A percentile compares a stretch with the other conserved stretches of the same genome.
phyloP scores from a whole-genome alignment of 441 rosid genomes.

The Syzygium syzygioides region DNA sequence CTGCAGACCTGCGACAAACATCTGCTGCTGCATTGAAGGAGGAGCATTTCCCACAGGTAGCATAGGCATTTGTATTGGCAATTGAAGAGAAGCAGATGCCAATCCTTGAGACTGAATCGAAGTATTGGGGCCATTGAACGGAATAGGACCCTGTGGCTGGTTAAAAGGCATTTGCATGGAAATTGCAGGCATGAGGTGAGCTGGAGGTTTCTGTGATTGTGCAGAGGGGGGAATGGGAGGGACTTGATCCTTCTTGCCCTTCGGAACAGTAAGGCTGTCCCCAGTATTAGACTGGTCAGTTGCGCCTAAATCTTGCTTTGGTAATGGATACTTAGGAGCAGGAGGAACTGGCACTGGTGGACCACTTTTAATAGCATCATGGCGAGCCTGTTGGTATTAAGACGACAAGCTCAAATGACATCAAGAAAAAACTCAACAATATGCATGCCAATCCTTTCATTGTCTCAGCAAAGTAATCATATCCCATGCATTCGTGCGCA shows the following conservation, averaged over 20 bases:
- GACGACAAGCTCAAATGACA: constrained; percentile 6
- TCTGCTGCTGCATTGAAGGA: constrained; percentile 61
- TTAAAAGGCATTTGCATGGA: constrained; percentile 69
- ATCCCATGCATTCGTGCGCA: not conserved
- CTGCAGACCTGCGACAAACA: constrained; percentile 76
- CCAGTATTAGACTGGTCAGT: constrained; percentile 38
- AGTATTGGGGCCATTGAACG: constrained; percentile 66
- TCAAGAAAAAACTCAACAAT: not conserved
- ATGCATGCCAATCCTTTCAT: not conserved
- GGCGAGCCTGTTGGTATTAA: constrained; percentile 55
- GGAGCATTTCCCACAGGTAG: constrained; percentile 45
- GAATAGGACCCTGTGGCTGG: constrained; percentile 65
- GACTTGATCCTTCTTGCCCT: constrained; percentile 57
- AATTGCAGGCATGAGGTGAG: constrained; percentile 46
- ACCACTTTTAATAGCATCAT: constrained; percentile 43
- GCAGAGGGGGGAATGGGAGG: constrained; percentile 33
- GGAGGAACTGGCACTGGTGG: constrained; percentile 51
- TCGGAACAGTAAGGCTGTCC: constrained; percentile 40
- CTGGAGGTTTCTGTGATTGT: constrained; percentile 59
- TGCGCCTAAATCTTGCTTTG: constrained; percentile 41
- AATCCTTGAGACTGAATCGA: constrained; percentile 73
- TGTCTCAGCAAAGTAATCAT: not conserved
- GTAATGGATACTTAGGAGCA: constrained; percentile 44
- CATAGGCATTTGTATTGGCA: constrained; percentile 68
- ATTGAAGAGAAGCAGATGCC: constrained; percentile 52